phyloP scores from a whole-genome alignment of 345 rosid genomes.

The Salix suchowensis region DNA sequence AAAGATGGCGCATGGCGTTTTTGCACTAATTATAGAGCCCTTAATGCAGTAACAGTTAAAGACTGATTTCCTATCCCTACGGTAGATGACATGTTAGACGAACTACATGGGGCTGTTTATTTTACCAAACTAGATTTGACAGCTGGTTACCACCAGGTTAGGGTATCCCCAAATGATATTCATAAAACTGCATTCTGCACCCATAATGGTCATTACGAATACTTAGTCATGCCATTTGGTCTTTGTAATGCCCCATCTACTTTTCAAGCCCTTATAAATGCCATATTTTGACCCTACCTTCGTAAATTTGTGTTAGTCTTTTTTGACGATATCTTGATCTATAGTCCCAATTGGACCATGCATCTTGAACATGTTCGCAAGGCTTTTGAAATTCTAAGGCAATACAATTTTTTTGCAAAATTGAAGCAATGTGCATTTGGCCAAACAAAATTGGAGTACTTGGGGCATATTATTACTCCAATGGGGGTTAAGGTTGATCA shows the following conservation, averaged over 20 bases:
- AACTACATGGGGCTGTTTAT: too few species aligned
- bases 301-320: background rate
- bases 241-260: background rate
- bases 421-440: background rate
- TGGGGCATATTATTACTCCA: background rate
- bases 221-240: background rate
- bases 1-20: too few species aligned
- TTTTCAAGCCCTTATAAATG: background rate
- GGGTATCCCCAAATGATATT: background rate
- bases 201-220: background rate
- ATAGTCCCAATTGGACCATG: background rate
- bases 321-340: background rate
- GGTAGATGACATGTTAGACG: too few species aligned
- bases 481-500: background rate
- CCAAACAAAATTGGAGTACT: background rate
- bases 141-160: too few species aligned
- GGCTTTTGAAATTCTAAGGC: background rate
- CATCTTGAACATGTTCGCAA: background rate
- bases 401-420: background rate
- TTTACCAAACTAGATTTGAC: too few species aligned
- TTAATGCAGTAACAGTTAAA: too few species aligned
- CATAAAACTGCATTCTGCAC: background rate
- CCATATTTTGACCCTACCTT: background rate
- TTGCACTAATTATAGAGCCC: too few species aligned
- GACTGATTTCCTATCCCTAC: too few species aligned